These are phyloP conservation scores for Candida nitratophila DNA, from an alignment of 805 yeast species.

Conservation along the genomic window DNA sequence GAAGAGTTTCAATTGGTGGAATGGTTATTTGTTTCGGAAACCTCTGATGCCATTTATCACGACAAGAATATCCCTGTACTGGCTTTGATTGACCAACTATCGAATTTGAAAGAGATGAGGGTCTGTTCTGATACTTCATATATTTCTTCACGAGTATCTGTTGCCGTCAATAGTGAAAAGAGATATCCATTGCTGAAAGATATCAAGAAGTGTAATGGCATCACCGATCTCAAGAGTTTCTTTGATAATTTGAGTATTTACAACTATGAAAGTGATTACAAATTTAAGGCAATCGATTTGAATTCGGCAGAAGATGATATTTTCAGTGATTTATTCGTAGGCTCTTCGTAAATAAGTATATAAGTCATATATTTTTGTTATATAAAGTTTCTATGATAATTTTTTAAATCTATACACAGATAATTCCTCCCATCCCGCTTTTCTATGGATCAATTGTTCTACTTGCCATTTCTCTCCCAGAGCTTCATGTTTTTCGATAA, in stretches of 20 bases:
- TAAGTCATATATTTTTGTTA: no score
- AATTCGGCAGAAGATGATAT: conserved; percentile 50
- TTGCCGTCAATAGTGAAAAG: conserved; percentile 2
- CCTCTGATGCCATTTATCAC: conserved; percentile 24
- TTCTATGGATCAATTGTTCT: conserved; percentile 50
- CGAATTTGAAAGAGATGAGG: conserved; percentile 20
- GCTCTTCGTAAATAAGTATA: neutral
- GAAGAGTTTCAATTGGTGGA: conserved; percentile 76
- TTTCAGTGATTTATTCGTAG: conserved; percentile 44
- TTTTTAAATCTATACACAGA: conserved; percentile 59
- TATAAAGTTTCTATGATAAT: conserved; percentile 5
- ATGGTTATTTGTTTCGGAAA: conserved; percentile 81
- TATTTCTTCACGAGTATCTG: conserved; percentile 1
- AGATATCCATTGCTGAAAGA: conserved; percentile 42
- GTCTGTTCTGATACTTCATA: conserved; percentile 11
- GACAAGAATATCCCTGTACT: conserved; percentile 25
- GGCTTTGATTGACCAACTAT: conserved; percentile 27
- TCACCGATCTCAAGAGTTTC: conserved; percentile 50
- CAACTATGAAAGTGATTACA: conserved; percentile 60
- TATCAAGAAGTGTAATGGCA: conserved; percentile 28
- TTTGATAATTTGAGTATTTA: conserved; percentile 59
- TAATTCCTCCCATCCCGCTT: conserved; percentile 95
- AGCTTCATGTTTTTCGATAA: conserved; percentile 25
- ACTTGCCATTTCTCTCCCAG: conserved; percentile 42
- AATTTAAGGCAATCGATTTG: conserved; percentile 35